phyloP scores from a whole-genome alignment of 768 basidiomycete genomes.

The Plicaturopsis crispa region DNA sequence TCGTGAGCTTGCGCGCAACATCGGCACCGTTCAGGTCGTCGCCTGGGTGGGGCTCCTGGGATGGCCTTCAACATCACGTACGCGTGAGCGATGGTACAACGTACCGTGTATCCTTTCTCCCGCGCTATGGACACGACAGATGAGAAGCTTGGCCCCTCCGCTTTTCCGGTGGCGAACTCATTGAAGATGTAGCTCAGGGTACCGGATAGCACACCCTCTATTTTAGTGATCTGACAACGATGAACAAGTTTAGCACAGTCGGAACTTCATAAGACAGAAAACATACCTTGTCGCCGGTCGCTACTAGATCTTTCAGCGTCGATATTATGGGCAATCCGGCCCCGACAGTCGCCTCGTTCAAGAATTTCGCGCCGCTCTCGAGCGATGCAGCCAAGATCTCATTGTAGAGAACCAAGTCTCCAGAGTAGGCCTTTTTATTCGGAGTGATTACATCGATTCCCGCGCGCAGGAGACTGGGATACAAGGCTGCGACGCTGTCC shows the following conservation, averaged over 20 bases:
- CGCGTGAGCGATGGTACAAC: constrained; percentile 9
- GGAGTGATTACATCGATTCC: constrained; percentile 91
- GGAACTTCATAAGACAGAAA: not conserved
- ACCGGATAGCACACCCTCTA: constrained; percentile 97
- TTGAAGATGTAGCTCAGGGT: constrained; percentile 99
- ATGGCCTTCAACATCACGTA: not conserved
- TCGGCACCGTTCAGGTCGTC: constrained; percentile 97
- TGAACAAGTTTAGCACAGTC: not conserved
- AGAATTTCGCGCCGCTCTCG: constrained; percentile 56
- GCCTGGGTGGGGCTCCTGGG: constrained; percentile 91
- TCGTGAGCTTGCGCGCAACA: constrained; percentile 95
- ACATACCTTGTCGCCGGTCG: constrained; percentile 84
- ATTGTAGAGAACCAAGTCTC: constrained; percentile 58
- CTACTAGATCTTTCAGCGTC: constrained; percentile 86
- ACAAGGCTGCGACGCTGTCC: constrained; percentile 69
- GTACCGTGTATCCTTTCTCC: constrained; percentile 90
- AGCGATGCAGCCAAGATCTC: constrained; percentile 54
- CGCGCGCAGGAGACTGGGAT: constrained; percentile 69
- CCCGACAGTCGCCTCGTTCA: constrained; percentile 91
- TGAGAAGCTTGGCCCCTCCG: constrained; percentile 74
- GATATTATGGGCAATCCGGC: constrained; percentile 91
- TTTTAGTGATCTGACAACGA: constrained; percentile 59
- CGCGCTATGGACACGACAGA: constrained; percentile 84
- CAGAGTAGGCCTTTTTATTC: constrained; percentile 95
- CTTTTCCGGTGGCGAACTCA: constrained; percentile 67